phyloP scores from a whole-genome alignment of 2,329 filamentous ascomycete species.

The Colletotrichum simmondsii region DNA sequence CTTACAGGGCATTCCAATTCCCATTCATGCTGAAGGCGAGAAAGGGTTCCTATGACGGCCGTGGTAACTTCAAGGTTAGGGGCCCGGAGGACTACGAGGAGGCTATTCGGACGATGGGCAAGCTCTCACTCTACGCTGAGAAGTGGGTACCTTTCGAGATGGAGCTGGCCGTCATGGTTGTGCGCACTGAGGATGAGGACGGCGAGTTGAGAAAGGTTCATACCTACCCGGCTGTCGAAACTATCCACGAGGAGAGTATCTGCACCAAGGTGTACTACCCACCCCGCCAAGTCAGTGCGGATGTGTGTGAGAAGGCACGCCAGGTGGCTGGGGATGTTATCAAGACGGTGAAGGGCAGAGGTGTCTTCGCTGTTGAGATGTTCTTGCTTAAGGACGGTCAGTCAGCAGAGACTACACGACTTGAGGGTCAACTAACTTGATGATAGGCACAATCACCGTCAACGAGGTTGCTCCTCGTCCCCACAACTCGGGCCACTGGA shows the following conservation, averaged over 20 bases:
- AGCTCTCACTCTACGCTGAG: constrained; percentile 84
- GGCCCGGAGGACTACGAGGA: constrained; percentile 60
- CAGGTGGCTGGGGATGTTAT: constrained; percentile 84
- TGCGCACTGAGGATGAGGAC: constrained; percentile 81
- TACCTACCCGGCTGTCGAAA: constrained; percentile 92
- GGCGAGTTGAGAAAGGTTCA: constrained; percentile 63
- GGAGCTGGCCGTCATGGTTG: constrained; percentile 94
- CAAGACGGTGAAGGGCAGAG: constrained; percentile 83
- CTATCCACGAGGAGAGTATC: constrained; percentile 93
- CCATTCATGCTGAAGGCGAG: constrained; percentile 94
- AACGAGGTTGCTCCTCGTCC: constrained; percentile 82
- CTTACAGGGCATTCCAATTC: constrained; percentile 75
- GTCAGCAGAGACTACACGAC: constrained; percentile 24
- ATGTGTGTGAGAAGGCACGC: constrained; percentile 74
- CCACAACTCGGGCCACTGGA: constrained; percentile 96
- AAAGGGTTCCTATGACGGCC: constrained; percentile 92
- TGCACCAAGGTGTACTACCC: constrained; percentile 94
- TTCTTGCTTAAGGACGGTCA: constrained; percentile 81
- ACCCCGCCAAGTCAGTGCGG: constrained; percentile 74
- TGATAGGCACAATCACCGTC: constrained; percentile 72
- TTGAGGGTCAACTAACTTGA: constrained; percentile 7
- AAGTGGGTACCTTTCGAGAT: constrained; percentile 87
- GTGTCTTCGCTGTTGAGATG: constrained; percentile 97
- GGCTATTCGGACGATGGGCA: constrained; percentile 77
- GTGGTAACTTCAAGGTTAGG: constrained; percentile 69